These are phyloP conservation scores for Alternaria arbusti DNA, from an alignment of 2,329 filamentous ascomycete genomes.

Conservation along the genomic window DNA sequence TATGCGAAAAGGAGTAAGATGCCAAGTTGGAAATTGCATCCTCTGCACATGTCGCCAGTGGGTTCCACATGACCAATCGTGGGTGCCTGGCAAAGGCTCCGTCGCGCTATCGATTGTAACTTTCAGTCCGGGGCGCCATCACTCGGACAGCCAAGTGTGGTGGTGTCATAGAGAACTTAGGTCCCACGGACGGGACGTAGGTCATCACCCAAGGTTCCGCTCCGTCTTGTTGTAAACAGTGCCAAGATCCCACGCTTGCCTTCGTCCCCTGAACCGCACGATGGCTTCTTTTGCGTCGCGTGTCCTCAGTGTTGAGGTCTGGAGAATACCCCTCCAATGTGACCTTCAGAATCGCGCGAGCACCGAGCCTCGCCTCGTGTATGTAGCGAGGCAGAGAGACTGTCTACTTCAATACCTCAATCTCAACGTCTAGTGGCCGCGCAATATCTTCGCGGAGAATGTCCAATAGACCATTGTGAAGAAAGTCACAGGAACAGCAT, in stretches of 20 bases:
- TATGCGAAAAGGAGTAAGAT: slow-evolving; percentile 15
- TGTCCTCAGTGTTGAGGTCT: background rate
- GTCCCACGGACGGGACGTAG: background rate
- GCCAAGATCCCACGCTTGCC: background rate
- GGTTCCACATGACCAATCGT: slow-evolving; percentile 2
- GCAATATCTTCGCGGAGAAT: background rate
- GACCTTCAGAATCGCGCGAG: background rate
- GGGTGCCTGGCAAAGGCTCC: background rate
- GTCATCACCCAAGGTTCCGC: background rate
- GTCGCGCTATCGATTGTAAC: slow-evolving; percentile 22
- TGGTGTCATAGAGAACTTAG: background rate
- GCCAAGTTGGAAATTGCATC: slow-evolving; percentile 19
- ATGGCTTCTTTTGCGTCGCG: background rate
- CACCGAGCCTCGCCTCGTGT: background rate
- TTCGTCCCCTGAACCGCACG: background rate
- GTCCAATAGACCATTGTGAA: background rate
- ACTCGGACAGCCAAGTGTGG: background rate
- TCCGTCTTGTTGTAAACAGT: background rate
- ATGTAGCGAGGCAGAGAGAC: background rate
- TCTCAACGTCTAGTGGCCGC: background rate
- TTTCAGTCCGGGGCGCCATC: background rate
- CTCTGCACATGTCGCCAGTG: slow-evolving; percentile 1
- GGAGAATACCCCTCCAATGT: background rate
- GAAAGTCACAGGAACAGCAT: background rate
- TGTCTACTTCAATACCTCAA: background rate